These are phyloP conservation scores for barrel medic (Medicago truncatula) DNA, from an alignment of 306 rosid species.

Conservation along the genomic window DNA sequence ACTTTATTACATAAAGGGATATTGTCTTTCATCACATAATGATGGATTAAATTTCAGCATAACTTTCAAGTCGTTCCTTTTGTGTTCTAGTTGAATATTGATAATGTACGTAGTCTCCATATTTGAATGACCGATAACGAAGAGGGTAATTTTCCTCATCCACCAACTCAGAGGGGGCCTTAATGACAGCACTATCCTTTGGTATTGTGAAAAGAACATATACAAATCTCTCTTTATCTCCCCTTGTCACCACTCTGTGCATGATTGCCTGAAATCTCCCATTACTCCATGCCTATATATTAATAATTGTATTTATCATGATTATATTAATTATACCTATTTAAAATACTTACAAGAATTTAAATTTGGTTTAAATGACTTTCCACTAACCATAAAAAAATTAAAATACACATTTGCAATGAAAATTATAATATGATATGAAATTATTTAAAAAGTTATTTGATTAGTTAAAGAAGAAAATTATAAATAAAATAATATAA, in stretches of 20 bases:
- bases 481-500: too few species aligned
- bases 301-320: not conserved
- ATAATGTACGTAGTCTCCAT: slow-evolving; percentile 21
- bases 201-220: slow-evolving; percentile 46
- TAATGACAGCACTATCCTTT: slow-evolving; percentile 40
- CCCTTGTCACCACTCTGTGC: slow-evolving; percentile 57
- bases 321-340: not conserved
- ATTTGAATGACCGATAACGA: slow-evolving; percentile 46
- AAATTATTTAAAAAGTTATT: too few species aligned
- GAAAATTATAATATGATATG: too few species aligned
- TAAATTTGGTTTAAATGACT: not conserved
- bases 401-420: too few species aligned
- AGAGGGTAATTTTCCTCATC: slow-evolving; percentile 54
- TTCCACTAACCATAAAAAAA: too few species aligned
- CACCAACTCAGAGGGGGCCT: slow-evolving; percentile 49
- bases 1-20: not conserved
- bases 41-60: not conserved
- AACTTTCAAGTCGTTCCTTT: not conserved
- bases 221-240: slow-evolving; percentile 49
- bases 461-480: too few species aligned
- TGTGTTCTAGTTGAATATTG: slow-evolving; percentile 26
- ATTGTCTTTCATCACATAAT: not conserved
- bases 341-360: not conserved
- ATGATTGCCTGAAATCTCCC: slow-evolving; percentile 53
- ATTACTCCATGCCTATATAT: slow-evolving; percentile 60